Base-by-base conservation (phyloP, 2,329 filamentous ascomycete species). In the Escovopsis sp. region DNA sequence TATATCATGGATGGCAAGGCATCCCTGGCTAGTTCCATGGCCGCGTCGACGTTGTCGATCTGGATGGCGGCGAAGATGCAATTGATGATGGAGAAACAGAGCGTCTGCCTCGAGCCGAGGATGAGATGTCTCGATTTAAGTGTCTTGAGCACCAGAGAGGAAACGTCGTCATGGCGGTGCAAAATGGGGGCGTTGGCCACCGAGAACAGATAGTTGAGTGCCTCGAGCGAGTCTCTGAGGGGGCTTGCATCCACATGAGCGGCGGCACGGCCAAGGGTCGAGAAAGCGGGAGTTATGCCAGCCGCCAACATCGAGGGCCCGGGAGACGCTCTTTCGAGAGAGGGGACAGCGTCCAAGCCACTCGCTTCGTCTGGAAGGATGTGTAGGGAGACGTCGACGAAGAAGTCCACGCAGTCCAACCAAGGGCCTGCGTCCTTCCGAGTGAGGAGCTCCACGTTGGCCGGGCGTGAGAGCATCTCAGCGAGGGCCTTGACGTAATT, bases 401-500 rank as follows among this genome's bases (percentile, higher is more conserved):
- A 82, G 48, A 96, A 90, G 34, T 76, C 67, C 13, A 81, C 68
- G 34, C 79, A 71, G 9, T 60, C 57, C 33, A 73, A 61, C 86
- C 87, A 94, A 38, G 74, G 67, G 12, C 72, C 65, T 15, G 62
- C 62, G 3, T 60, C 54, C 13, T 62, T 55, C 17, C 63, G 57
- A 10, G 74, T 69, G 11, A 96, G 63, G 47, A 86, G 77, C 55
- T 96, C 92, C 19, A 81, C 75, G 53, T 92, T 85, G 14, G 83
- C 70, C 31, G 75, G 72, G 47, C 81, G 72, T 29, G 75, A 72
- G 14, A 96, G 66, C 3, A 94, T 57, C 19, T 70, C 65, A 4
- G 70, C 63, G 44, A 98, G 60, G 15, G 76, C 71, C 59, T 83
- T 93, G 44, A 83, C 68, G 52, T 94, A 93, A 49, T 90, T 76